phyloP scores from a whole-genome alignment of 163 green algal genomes.

The Volvox carteri region DNA sequence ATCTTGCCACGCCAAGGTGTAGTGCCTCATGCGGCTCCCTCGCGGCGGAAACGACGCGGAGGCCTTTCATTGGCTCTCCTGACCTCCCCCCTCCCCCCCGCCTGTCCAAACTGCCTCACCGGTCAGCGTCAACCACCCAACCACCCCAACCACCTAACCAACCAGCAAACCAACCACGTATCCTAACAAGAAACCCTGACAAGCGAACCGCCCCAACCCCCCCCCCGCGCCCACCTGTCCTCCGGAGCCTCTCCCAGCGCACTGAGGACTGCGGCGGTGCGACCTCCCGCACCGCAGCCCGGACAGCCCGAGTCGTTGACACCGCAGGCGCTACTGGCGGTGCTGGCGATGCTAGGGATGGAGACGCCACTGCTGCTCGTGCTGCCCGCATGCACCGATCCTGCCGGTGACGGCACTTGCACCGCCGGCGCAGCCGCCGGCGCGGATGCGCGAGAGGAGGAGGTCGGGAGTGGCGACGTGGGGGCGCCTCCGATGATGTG shows the following conservation, averaged over 20 bases:
- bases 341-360: neutral
- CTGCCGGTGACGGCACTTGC: neutral
- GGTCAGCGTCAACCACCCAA: too few relatives aligned
- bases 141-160: too few relatives aligned
- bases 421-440: neutral
- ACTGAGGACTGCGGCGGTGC: neutral
- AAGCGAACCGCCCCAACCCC: neutral
- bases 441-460: neutral
- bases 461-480: neutral
- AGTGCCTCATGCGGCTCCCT: too few relatives aligned
- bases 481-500: constrained; percentile 66
- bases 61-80: too few relatives aligned
- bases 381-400: neutral
- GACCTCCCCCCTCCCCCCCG: too few relatives aligned
- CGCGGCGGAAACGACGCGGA: too few relatives aligned
- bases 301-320: too few relatives aligned
- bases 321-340: neutral
- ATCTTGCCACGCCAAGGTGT: too few relatives aligned
- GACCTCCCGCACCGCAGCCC: neutral
- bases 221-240: constrained; percentile 26
- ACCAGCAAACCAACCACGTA: too few relatives aligned
- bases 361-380: neutral
- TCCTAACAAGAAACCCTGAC: too few relatives aligned
- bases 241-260: constrained; percentile 15
- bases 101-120: neutral